phyloP scores from a whole-genome alignment of 352 stramenopile species.

The Pythium brachiatum region DNA sequence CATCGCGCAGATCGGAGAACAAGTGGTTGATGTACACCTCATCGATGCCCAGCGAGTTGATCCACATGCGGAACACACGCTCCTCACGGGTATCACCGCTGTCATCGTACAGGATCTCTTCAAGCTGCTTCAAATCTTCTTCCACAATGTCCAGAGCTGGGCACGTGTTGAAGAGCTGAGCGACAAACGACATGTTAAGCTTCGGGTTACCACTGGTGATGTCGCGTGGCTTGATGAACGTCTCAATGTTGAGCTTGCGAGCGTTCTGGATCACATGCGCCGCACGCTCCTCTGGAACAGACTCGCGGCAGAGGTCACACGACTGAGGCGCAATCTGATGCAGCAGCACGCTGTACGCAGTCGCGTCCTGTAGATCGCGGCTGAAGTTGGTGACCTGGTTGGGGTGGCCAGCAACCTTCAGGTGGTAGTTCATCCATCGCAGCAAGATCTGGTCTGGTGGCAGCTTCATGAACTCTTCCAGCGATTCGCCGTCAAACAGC shows the following conservation, averaged over 20 bases:
- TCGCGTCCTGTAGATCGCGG: slow-evolving; percentile 78
- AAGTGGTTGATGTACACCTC: slow-evolving; percentile 90
- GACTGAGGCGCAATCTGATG: slow-evolving; percentile 80
- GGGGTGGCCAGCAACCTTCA: slow-evolving; percentile 67
- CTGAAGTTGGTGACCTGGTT: slow-evolving; percentile 84
- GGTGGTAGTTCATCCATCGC: slow-evolving; percentile 94
- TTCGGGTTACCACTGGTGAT: slow-evolving; percentile 92
- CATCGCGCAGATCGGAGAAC: slow-evolving; percentile 87
- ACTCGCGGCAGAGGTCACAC: slow-evolving; percentile 66
- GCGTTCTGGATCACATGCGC: slow-evolving; percentile 85
- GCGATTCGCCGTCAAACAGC: slow-evolving; percentile 80
- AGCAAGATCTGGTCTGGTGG: slow-evolving; percentile 90
- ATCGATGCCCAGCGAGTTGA: slow-evolving; percentile 90
- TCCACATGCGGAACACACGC: slow-evolving; percentile 91
- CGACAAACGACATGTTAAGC: slow-evolving; percentile 90
- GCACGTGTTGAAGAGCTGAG: slow-evolving; percentile 92
- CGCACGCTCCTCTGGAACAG: slow-evolving; percentile 56
- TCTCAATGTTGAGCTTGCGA: slow-evolving; percentile 79
- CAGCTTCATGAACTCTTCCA: slow-evolving; percentile 90
- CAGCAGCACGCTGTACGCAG: slow-evolving; percentile 84
- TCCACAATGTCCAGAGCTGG: slow-evolving; percentile 79
- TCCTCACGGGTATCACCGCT: slow-evolving; percentile 85
- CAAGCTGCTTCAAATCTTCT: slow-evolving; percentile 82
- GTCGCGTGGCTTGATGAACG: slow-evolving; percentile 91
- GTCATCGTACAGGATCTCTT: slow-evolving; percentile 88